Conservation (phyloP, 257 asterid species). For the Lantana camara region DNA sequence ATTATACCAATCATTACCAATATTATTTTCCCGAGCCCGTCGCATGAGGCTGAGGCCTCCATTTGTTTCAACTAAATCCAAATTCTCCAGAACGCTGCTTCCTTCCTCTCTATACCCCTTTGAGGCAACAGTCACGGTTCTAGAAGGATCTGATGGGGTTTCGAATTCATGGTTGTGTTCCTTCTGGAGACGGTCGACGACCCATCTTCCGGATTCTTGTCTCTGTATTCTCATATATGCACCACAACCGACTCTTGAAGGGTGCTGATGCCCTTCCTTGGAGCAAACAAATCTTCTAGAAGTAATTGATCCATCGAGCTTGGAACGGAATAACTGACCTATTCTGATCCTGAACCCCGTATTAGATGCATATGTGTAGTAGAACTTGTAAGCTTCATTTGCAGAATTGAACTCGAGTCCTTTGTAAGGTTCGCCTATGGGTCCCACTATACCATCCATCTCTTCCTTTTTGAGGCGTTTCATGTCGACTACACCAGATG, state of each 20-base stretch:
- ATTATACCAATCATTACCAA: conserved; percentile 65
- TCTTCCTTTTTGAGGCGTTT: conserved; percentile 78
- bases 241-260: conserved; percentile 97
- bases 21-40: conserved; percentile 53
- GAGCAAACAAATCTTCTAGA: conserved; percentile 97
- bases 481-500: conserved; percentile 53
- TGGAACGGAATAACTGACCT: conserved; percentile 94
- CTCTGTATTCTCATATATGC: conserved; percentile 97
- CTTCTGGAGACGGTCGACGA: conserved; percentile 82
- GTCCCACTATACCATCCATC: conserved; percentile 46
- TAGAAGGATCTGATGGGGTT: conserved; percentile 44
- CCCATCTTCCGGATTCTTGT: conserved; percentile 82
- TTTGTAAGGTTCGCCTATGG: conserved; percentile 67
- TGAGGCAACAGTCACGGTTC: conserved; percentile 48
- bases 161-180: conserved; percentile 83
- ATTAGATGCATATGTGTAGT: conserved; percentile 61
- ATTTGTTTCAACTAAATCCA: conserved; percentile 84
- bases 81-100: conserved; percentile 62
- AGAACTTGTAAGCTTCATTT: conserved; percentile 82
- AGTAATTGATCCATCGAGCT: conserved; percentile 89
- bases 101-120: conserved; percentile 64
- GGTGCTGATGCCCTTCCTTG: conserved; percentile 97
- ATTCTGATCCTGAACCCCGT: conserved; percentile 80
- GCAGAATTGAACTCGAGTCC: conserved; percentile 82
- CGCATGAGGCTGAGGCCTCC: conserved; percentile 83